Base-by-base conservation (phyloP, 2,329 filamentous ascomycete species). In the Neonectria ditissima region DNA sequence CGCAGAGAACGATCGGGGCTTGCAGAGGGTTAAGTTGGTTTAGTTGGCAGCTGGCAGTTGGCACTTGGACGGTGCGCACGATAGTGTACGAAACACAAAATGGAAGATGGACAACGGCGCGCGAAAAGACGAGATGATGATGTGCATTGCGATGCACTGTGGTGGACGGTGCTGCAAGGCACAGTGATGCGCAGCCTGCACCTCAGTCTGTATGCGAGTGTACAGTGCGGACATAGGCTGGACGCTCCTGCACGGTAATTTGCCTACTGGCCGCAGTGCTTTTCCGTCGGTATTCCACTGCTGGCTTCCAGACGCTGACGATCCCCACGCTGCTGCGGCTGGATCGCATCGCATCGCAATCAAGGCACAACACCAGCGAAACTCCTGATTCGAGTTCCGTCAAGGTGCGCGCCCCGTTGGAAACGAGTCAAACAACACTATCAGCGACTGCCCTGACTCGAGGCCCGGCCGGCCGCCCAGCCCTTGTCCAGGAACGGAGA, bases 401-500 rank as follows among this genome's bases (percentile, higher is more conserved):
- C 54, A 62, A 63, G 66, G 66, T 44, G 26, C 45, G 32, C 60
- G 48, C 63, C 63, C 68, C 60, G 62, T 65, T 59, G 24, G 51
- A 63, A 63, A 63, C 55, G 59, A 59, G 51, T 53, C 55, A 63
- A 63, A 63, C 55, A 51, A 59, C 55, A 56, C 55, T 65, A 62
- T 51, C 47, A 48, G 59, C 30, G 50, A 64, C 63, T 67, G 60
- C 64, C 69, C 71, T 73, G 71, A 73, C 71, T 73, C 71, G 63
- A 70, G 63, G 61, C 69, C 67, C 65, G 67, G 3, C 32, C 5
- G 32, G 32, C 13, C 8, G 34, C 13, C 43, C 14, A 44, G 61
- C 63, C 55, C 69, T 70, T 72, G 65, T 59, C 65, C 65, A 70
- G 71, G 69, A 73, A 73, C 71, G 69, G 71, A 65, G 63, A 50